Conservation (phyloP, 2,329 filamentous ascomycete species). For the Chrysosphaeria jannelii region DNA sequence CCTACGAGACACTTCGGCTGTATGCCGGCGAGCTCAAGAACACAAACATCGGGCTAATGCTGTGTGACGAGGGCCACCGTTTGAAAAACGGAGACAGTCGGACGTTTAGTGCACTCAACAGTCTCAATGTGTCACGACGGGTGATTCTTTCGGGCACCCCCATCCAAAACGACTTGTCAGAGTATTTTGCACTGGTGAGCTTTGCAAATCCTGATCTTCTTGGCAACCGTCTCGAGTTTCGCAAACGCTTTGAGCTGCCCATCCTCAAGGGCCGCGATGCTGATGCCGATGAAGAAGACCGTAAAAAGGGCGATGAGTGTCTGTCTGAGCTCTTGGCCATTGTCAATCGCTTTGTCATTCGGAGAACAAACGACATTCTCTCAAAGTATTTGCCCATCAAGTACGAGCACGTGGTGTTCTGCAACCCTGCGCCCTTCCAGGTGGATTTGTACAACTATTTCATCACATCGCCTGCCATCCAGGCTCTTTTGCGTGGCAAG, state of each 20-base stretch:
- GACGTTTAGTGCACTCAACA: constrained; percentile 76
- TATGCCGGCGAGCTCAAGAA: constrained; percentile 76
- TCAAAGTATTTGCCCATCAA: constrained; percentile 96
- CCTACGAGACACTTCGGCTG: constrained; percentile 79
- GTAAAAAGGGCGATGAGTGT: constrained; percentile 56
- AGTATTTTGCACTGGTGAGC: constrained; percentile 86
- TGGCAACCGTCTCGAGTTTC: constrained; percentile 68
- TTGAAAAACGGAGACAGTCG: constrained; percentile 91
- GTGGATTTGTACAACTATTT: constrained; percentile 89
- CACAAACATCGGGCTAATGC: constrained; percentile 67
- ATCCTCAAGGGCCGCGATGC: constrained; percentile 82
- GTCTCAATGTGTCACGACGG: constrained; percentile 62
- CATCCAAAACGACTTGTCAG: constrained; percentile 93
- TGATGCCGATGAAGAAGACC: constrained; percentile 55
- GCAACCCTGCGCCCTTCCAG: constrained; percentile 79
- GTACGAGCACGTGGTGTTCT: constrained; percentile 98
- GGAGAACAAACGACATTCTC: constrained; percentile 86
- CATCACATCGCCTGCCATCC: constrained; percentile 82
- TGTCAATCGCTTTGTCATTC: constrained; percentile 97
- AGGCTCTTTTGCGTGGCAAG: constrained; percentile 70
- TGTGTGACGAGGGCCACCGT: constrained; percentile 90
- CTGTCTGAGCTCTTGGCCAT: constrained; percentile 50
- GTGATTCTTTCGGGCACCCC: constrained; percentile 92
- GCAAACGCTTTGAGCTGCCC: constrained; percentile 77
- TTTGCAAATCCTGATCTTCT: constrained; percentile 88